These are phyloP conservation scores for Ogataea parapolymorpha DNA, from an alignment of 805 yeast species.

Conservation along the genomic window DNA sequence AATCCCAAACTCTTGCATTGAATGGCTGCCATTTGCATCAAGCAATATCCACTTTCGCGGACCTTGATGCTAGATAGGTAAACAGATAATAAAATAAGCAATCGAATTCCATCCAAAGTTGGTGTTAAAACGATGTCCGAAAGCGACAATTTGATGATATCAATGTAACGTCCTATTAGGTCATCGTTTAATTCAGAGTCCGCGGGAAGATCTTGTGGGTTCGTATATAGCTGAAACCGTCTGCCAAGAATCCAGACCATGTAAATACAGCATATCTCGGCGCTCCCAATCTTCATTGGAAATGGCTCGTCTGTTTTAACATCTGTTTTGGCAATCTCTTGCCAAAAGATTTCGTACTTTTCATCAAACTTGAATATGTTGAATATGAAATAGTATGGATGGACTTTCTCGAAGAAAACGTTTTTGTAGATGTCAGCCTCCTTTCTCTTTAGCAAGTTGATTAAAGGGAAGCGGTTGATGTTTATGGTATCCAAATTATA, in stretches of 20 bases:
- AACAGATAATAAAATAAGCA: slow-evolving; percentile 39
- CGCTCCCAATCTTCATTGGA: slow-evolving; percentile 26
- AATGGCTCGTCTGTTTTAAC: slow-evolving; percentile 7
- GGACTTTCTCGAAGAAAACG: slow-evolving; percentile 41
- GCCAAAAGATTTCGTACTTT: slow-evolving; percentile 40
- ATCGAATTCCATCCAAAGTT: slow-evolving; percentile 41
- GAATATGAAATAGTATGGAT: slow-evolving; percentile 43
- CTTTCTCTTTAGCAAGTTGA: slow-evolving; percentile 30
- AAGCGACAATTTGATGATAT: slow-evolving; percentile 40
- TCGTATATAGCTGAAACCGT: slow-evolving; percentile 30
- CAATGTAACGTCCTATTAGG: slow-evolving; percentile 34
- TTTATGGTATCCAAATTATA: slow-evolving; percentile 31
- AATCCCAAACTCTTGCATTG: slow-evolving; percentile 49
- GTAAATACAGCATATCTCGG: slow-evolving; percentile 44
- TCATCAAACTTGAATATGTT: slow-evolving; percentile 33
- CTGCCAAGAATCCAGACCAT: slow-evolving; percentile 44
- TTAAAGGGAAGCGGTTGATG: slow-evolving; percentile 38
- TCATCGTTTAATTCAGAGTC: slow-evolving; percentile 26
- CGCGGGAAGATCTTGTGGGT: slow-evolving; percentile 23
- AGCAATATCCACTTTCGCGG: slow-evolving; percentile 47
- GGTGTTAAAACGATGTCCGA: slow-evolving; percentile 45
- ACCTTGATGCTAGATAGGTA: slow-evolving; percentile 43
- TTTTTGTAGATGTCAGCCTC: slow-evolving; percentile 38
- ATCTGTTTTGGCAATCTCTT: slow-evolving; percentile 25
- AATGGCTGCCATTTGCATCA: slow-evolving; percentile 44